Percentiles rank a stretch among this genome's conserved stretches.
Conservation (phyloP, 495 filamentous ascomycete genomes). For the Xylaria telfairii region DNA sequence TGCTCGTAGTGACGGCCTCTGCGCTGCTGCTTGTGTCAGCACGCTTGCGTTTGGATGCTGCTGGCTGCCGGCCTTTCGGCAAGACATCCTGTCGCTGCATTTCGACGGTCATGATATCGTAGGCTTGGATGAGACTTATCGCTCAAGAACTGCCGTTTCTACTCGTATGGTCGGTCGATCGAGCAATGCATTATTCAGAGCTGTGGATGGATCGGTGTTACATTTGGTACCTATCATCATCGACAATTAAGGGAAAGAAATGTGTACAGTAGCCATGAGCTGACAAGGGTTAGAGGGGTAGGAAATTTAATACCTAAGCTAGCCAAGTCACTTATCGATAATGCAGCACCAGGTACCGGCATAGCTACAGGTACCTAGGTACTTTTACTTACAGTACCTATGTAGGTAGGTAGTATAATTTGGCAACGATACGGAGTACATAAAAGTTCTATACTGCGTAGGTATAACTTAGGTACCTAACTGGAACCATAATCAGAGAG, state of each 20-base stretch:
- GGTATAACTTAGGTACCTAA: not conserved
- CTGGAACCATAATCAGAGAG: not conserved
- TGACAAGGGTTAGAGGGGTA: constrained; percentile 8
- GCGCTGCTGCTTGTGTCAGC: constrained; percentile 28
- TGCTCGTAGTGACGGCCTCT: constrained; percentile 6
- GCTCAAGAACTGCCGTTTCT: not conserved
- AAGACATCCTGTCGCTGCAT: constrained; percentile 23
- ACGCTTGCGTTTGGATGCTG: constrained; percentile 36
- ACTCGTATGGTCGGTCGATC: not conserved
- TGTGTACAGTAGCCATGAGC: not conserved
- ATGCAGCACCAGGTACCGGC: not conserved
- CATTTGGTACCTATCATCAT: constrained; percentile 2
- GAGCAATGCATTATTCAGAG: not conserved
- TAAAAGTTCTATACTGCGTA: no score
- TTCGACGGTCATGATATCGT: constrained; percentile 20
- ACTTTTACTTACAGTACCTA: not conserved
- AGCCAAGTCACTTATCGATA: constrained; percentile 11
- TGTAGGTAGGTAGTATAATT: no score
- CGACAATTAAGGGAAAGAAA: not conserved
- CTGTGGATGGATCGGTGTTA: not conserved
- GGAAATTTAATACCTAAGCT: not conserved
- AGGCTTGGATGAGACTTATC: not conserved
- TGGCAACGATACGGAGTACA: not conserved
- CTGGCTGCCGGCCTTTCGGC: constrained; percentile 11
- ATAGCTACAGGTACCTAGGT: not conserved